Percentiles rank a stretch among this genome's conserved stretches.
Conservation (phyloP, 1,284 basidiomycete species). For the Grifola frondosa region DNA sequence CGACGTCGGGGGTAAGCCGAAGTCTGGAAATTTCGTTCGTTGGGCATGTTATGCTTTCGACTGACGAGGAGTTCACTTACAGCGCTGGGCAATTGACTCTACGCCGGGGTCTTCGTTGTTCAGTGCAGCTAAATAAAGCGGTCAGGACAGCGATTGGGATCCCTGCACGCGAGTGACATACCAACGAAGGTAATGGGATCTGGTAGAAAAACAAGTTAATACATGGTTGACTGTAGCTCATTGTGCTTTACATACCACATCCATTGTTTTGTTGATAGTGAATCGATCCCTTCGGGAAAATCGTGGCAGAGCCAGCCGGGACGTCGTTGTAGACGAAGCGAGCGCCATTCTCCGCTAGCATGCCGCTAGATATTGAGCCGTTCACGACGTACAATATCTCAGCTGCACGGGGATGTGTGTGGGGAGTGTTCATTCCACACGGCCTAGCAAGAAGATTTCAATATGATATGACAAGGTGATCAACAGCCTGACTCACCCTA, state of each 20-base stretch:
- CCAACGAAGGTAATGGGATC: conserved; percentile 21
- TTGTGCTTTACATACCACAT: conserved; percentile 19
- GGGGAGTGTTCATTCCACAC: conserved; percentile 40
- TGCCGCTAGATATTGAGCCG: conserved; percentile 33
- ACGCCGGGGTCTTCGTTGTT: conserved; percentile 37
- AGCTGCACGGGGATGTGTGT: conserved; percentile 38
- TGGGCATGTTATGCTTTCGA: neutral
- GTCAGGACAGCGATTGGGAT: neutral
- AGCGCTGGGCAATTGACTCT: conserved; percentile 31
- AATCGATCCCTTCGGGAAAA: conserved; percentile 37
- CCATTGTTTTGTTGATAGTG: conserved; percentile 37
- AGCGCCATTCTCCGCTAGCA: conserved; percentile 36
- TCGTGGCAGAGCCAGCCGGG: conserved; percentile 31
- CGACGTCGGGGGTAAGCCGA: conserved; percentile 37
- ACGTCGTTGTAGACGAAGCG: conserved; percentile 36
- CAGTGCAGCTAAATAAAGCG: conserved; percentile 26
- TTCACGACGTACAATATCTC: conserved; percentile 38
- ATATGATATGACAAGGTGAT: no score
- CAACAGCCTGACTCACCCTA: no score
- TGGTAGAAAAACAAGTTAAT: conserved; percentile 1
- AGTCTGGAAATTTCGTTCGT: conserved; percentile 14
- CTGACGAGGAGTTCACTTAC: conserved; percentile 20
- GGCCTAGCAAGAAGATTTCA: conserved; percentile 16
- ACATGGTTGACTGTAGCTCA: neutral
- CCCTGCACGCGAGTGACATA: conserved; percentile 7